These are phyloP conservation scores for Jaapia argillacea DNA, from an alignment of 768 basidiomycete genomes.

Conservation along the genomic window DNA sequence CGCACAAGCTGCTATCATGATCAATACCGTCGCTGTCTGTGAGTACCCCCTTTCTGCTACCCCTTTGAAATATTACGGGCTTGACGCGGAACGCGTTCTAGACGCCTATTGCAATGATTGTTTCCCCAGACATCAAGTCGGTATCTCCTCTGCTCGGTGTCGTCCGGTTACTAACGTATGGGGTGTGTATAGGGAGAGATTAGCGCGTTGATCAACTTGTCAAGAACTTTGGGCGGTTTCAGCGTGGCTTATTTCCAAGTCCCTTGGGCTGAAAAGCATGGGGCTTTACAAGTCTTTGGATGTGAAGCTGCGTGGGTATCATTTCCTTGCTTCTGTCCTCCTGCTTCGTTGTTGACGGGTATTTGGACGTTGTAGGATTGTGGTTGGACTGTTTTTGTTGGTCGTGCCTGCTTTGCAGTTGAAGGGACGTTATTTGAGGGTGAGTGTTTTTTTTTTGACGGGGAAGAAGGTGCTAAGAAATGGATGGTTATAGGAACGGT, in stretches of 20 bases:
- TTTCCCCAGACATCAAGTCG: slow-evolving; percentile 36
- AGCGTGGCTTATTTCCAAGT: slow-evolving; percentile 60
- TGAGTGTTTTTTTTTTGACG: slow-evolving; percentile 16
- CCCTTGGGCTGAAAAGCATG: slow-evolving; percentile 50
- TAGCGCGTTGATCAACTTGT: slow-evolving; percentile 48
- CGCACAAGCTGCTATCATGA: slow-evolving; percentile 43
- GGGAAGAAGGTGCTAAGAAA: not conserved
- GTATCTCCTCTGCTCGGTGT: slow-evolving; percentile 14
- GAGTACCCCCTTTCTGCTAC: slow-evolving; percentile 18
- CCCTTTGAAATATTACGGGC: slow-evolving; percentile 5
- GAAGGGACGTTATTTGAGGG: slow-evolving; percentile 36
- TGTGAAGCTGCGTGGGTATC: slow-evolving; percentile 53
- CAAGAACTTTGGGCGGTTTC: slow-evolving; percentile 48
- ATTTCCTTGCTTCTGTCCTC: slow-evolving; percentile 4
- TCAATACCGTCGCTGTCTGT: slow-evolving; percentile 56
- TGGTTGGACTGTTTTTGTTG: slow-evolving; percentile 38
- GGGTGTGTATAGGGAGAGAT: too few relatives aligned
- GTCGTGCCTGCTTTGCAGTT: slow-evolving; percentile 41
- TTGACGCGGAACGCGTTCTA: too few relatives aligned
- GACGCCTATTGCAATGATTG: slow-evolving; percentile 40
- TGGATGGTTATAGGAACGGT: not conserved
- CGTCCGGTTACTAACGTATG: slow-evolving; percentile 12
- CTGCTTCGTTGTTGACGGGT: not conserved
- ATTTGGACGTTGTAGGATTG: slow-evolving; percentile 24
- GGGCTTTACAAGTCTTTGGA: slow-evolving; percentile 53